phyloP scores from a whole-genome alignment of 495 filamentous ascomycete species.

The Glutinoglossum americanum region DNA sequence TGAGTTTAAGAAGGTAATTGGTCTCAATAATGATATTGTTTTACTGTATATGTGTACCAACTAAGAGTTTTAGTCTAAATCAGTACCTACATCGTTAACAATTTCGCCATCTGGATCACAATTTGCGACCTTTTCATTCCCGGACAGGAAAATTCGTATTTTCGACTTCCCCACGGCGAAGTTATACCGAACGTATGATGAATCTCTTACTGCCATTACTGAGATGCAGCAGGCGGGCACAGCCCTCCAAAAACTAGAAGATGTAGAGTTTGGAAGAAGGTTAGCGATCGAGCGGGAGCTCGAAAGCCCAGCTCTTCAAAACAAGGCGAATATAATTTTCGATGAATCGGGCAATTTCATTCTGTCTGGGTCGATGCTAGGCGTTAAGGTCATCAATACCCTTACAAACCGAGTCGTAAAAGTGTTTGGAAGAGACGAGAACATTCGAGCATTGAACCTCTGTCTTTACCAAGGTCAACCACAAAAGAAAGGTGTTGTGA shows the following conservation, averaged over 20 bases:
- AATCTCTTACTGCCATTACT: slow-evolving; percentile 64
- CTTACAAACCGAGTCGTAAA: slow-evolving; percentile 79
- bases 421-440: slow-evolving; percentile 72
- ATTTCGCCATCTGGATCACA: slow-evolving; percentile 67
- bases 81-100: slow-evolving; percentile 60
- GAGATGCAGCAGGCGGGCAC: slow-evolving; percentile 92
- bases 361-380: slow-evolving; percentile 77
- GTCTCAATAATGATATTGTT: background rate
- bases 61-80: slow-evolving; percentile 40
- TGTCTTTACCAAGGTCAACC: slow-evolving; percentile 91
- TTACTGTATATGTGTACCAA: background rate
- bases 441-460: slow-evolving; percentile 60
- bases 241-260: slow-evolving; percentile 52
- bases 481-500: slow-evolving; percentile 73
- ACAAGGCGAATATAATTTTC: slow-evolving; percentile 69
- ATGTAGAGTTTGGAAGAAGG: slow-evolving; percentile 79
- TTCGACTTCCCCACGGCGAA: slow-evolving; percentile 85
- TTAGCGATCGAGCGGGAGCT: slow-evolving; percentile 76
- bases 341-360: slow-evolving; percentile 94
- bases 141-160: slow-evolving; percentile 75
- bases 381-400: slow-evolving; percentile 85
- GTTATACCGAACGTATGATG: slow-evolving; percentile 80
- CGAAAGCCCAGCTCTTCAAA: slow-evolving; percentile 41
- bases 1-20: slow-evolving; percentile 57
- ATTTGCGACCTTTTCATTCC: slow-evolving; percentile 81